phyloP scores from a whole-genome alignment of 2,329 filamentous ascomycete genomes.

The Bipolaris sorokiniana region DNA sequence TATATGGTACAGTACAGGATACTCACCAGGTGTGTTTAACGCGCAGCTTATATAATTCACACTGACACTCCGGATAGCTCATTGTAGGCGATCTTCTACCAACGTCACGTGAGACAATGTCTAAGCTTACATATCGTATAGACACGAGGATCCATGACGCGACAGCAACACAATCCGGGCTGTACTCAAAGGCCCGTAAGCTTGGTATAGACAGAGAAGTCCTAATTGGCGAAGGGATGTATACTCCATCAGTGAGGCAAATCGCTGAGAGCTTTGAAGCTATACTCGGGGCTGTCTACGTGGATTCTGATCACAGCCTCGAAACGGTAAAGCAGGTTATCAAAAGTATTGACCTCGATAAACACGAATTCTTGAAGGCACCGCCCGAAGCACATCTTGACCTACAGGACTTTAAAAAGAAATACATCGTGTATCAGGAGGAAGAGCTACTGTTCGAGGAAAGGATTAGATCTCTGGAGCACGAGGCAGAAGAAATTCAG shows the following conservation, averaged over 20 bases:
- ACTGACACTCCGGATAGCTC: slow-evolving; percentile 10
- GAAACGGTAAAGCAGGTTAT: slow-evolving; percentile 18
- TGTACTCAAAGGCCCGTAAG: slow-evolving; percentile 9
- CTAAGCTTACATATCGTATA: background rate
- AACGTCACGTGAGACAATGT: background rate
- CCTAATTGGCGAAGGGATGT: background rate
- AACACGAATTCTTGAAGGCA: slow-evolving; percentile 17
- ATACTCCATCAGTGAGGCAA: background rate
- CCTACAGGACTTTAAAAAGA: background rate
- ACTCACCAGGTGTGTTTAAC: slow-evolving; percentile 11
- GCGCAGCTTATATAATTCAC: background rate
- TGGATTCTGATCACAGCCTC: slow-evolving; percentile 23
- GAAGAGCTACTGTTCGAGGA: background rate
- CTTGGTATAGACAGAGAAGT: slow-evolving; percentile 19
- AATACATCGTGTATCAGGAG: background rate
- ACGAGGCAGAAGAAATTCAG: background rate
- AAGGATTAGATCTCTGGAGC: background rate
- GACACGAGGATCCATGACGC: background rate
- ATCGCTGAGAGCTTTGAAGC: slow-evolving; percentile 32
- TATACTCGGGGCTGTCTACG: slow-evolving; percentile 31
- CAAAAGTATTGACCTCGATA: slow-evolving; percentile 12
- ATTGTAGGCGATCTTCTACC: slow-evolving; percentile 3
- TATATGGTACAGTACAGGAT: slow-evolving; percentile 25
- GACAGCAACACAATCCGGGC: slow-evolving; percentile 11
- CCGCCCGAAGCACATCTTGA: background rate